Evolutionary conservation across 2,329 filamentous ascomycete genomes (phyloP), one percentile per base, ranked within the genome.

Genomic region (Fusarium musae): DNA sequence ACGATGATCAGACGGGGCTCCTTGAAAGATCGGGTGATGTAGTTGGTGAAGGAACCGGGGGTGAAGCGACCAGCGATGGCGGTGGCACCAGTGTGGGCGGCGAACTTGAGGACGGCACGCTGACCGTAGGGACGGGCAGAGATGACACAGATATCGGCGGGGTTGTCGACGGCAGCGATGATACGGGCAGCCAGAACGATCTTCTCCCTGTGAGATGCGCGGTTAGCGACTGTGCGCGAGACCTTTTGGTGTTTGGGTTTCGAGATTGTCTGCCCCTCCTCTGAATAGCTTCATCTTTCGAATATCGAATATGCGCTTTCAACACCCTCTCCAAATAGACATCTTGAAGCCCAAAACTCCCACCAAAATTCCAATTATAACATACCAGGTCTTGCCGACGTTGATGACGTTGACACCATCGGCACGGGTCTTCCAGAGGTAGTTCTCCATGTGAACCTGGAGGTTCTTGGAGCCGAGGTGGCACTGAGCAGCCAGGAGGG

Each of bases 11-110:
- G 91, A 87, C 97, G 97, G 84, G 96, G 96, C 91, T 99, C 96
- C 93, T 98, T 98, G 95, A 99, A 99, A 78, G 96, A 98, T 84
- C 96, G 96, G 87, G 97, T 99, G 93, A 99, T 99, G 93, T 99
- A 99, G 92, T 99, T 99, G 91, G 96, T 99, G 93, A 99, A 99
- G 87, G 96, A 97, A 93, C 96, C 96, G 85, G 96, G 96, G 84
- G 96, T 99, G 93, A 99, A 99, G 86, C 96, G 96, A 89, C 96
- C 96, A 83, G 96, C 97, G 83, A 99, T 99, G 86, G 96, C 93
- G 83, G 95, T 93, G 83, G 97, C 95, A 85, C 96, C 96, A 79
- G 96, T 99, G 93, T 99, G 96, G 77, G 95, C 89, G 82, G 96
- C 96, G 89, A 99, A 99, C 93, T 99, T 99, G 85, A 99, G 93